Base-by-base conservation (phyloP, 257 asterid genomes). In the Salvia rosmarinus region DNA sequence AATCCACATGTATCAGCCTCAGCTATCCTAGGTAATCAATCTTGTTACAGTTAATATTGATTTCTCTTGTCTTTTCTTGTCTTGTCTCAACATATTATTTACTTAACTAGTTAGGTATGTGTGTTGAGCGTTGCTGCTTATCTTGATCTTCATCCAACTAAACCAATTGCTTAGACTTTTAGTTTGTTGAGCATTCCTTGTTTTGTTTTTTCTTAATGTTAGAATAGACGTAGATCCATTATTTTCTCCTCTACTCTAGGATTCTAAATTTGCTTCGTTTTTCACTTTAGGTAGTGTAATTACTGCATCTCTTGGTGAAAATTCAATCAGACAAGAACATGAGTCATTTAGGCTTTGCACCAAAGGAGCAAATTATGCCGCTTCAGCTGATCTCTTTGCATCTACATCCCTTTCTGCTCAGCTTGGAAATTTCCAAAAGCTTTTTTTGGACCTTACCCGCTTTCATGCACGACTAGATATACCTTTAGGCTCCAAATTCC, bases 1-100 rank as follows among this genome's bases (percentile, higher is more conserved):
- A 84, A 76, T 72, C 97, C 97, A 64, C 96, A 87, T 74, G 70
- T 91, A 70, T 89, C 97, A 30, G 90, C 91, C 40, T 82, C 96
- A 2, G 80, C 84, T 35, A 72, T 78, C 52, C 74, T 91, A 81
- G 96, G 97, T 90, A 80, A 84, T 71, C 57, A 6, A 37, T 37
- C 42, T 37, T 37, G 52, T 64, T 35, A 47, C 19, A n/a, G n/a
- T n/a, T n/a, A n/a, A n/a, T n/a, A n/a, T n/a, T n/a, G n/a, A n/a
- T n/a, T n/a, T n/a, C n/a, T n/a, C n/a, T n/a, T n/a, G n/a, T n/a
- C 39, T 64, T 28, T 23, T 54, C 8, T 1, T 66, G 20, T 60
- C 51, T 13, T 52, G 5, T 64, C 19, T 28, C 14, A 3, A 0
- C 6, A 34, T 34, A 5, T 34, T 34, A 5, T 1, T 8, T 34